phyloP scores from a whole-genome alignment of 345 rosid genomes.

The Draba incana region DNA sequence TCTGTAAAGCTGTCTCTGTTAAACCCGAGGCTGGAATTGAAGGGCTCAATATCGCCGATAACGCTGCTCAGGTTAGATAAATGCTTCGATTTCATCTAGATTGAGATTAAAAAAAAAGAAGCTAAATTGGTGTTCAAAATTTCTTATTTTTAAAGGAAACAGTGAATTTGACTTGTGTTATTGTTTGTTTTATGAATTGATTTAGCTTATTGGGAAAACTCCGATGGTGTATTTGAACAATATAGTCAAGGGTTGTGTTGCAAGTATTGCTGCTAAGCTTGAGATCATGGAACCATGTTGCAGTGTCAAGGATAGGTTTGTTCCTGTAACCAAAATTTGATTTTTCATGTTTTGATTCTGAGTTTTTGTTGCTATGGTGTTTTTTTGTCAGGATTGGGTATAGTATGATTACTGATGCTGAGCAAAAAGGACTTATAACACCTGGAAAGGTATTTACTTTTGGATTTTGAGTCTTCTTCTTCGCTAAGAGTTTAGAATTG shows the following conservation, averaged over 20 bases:
- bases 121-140: too few relatives aligned
- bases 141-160: too few relatives aligned
- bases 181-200: constrained; percentile 9
- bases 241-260: constrained; percentile 76
- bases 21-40: constrained; percentile 47
- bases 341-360: constrained; percentile 18
- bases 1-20: constrained; percentile 70
- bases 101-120: too few relatives aligned
- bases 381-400: constrained; percentile 81
- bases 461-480: not conserved
- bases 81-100: constrained; percentile 14
- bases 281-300: constrained; percentile 91
- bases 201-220: constrained; percentile 88
- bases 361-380: constrained; percentile 2
- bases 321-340: constrained; percentile 12
- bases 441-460: constrained; percentile 46
- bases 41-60: constrained; percentile 85
- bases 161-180: too few relatives aligned
- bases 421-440: constrained; percentile 47
- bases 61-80: constrained; percentile 73
- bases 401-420: constrained; percentile 50
- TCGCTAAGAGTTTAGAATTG: not conserved
- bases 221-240: constrained; percentile 96
- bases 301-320: constrained; percentile 92
- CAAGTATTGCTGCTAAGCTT: constrained; percentile 92